Evolutionary conservation across 176 grass and related monocot species (phyloP).

Genomic region (Aegilops longissima): DNA sequence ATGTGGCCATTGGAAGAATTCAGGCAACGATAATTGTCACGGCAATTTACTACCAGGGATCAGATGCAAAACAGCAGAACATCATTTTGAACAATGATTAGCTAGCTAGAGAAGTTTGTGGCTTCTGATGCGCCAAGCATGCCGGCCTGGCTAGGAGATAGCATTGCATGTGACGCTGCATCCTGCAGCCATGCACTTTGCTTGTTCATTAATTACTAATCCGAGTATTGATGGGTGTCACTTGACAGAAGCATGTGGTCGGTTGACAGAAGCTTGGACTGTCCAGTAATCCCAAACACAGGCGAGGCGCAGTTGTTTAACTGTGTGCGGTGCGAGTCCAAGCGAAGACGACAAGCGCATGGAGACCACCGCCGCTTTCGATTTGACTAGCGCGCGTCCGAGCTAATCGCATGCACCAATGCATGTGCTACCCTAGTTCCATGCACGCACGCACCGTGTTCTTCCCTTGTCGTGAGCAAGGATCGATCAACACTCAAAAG

Average conservation of each 20-base stretch:
- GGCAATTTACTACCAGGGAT: too few species aligned
- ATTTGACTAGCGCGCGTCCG: conserved; percentile 29
- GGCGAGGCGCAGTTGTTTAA: neutral
- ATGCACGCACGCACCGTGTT: neutral
- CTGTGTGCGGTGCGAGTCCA: too few species aligned
- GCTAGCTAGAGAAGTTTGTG: neutral
- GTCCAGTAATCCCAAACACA: neutral
- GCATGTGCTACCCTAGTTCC: neutral
- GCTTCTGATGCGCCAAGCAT: neutral
- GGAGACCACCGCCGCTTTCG: conserved; percentile 20
- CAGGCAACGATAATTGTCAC: too few species aligned
- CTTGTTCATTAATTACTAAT: neutral
- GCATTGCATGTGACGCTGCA: neutral
- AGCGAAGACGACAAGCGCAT: conserved; percentile 13
- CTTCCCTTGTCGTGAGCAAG: too few species aligned
- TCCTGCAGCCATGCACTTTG: neutral
- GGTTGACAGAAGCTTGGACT: neutral
- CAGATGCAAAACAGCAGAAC: neutral
- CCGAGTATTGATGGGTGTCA: neutral
- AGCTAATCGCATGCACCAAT: neutral
- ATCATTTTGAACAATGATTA: neutral
- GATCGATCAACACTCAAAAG: too few species aligned
- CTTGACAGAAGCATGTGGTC: neutral
- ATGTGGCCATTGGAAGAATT: too few species aligned
- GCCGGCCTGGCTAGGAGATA: neutral